Percentiles rank a stretch among this genome's conserved stretches.
Evolutionary conservation across 345 rosid species (phyloP).

Genomic region (Populus ilicifolia): DNA sequence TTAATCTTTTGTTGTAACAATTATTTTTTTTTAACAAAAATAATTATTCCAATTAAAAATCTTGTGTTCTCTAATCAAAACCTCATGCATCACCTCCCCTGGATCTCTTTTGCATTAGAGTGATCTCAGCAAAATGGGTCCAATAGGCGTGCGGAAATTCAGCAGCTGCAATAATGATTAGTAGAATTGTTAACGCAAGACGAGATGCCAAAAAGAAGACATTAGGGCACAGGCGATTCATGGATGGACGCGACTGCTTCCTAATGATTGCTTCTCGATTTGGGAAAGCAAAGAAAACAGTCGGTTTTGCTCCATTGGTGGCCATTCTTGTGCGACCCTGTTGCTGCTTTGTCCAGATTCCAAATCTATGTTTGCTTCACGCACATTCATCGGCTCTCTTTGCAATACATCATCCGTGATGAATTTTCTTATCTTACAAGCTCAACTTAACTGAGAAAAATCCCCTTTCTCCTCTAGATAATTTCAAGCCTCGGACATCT

Average conservation of each 20-base stretch:
- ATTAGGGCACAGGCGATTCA: not conserved
- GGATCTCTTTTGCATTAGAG: not conserved
- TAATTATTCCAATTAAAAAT: no score
- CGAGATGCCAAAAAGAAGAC: not conserved
- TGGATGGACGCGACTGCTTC: not conserved
- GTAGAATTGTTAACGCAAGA: not conserved
- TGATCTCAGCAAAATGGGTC: slow-evolving; percentile 24
- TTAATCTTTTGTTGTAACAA: no score
- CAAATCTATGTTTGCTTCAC: not conserved
- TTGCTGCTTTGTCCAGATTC: not conserved
- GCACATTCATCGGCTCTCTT: slow-evolving; percentile 17
- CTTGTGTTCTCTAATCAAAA: no score
- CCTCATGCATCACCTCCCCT: not conserved
- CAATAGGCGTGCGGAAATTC: not conserved
- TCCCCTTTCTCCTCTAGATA: no score
- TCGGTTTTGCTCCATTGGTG: slow-evolving; percentile 33
- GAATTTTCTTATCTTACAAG: not conserved
- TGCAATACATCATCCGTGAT: not conserved
- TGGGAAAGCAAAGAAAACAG: slow-evolving; percentile 31
- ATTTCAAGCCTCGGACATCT: no score
- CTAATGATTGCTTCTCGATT: not conserved
- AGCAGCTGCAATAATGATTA: not conserved
- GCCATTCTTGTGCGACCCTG: not conserved
- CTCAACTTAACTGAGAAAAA: not conserved
- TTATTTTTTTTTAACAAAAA: no score